These are phyloP conservation scores for Daucus carota DNA, from an alignment of 129 eudicot species.

Conservation along the genomic window DH1_v3.0 NC_030385.2:42503001-42503500, in stretches of 20 bases:
- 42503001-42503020: constrained; percentile 2
- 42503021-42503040: constrained; percentile 3
- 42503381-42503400: not conserved
- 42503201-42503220: too few relatives aligned
- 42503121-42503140: too few relatives aligned
- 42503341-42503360: too few relatives aligned
- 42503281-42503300: too few relatives aligned
- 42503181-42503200: too few relatives aligned
- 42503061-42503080: not conserved
- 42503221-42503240: too few relatives aligned
- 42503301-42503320: too few relatives aligned
- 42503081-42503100: not conserved
- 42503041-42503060: not conserved
- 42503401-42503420: not conserved
- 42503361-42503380: not conserved
- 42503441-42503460: not conserved
- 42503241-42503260: too few relatives aligned
- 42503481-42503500: not conserved
- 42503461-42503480: constrained; percentile 11
- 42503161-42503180: too few relatives aligned
- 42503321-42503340: not conserved
- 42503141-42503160: too few relatives aligned
- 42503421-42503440: not conserved
- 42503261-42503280: too few relatives aligned
- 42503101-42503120: not conserved